A percentile compares a stretch with the other conserved stretches of the same genome.
Evolutionary conservation across 495 filamentous ascomycete genomes (phyloP).

Genomic region (Aspergillus sparsus): DNA sequence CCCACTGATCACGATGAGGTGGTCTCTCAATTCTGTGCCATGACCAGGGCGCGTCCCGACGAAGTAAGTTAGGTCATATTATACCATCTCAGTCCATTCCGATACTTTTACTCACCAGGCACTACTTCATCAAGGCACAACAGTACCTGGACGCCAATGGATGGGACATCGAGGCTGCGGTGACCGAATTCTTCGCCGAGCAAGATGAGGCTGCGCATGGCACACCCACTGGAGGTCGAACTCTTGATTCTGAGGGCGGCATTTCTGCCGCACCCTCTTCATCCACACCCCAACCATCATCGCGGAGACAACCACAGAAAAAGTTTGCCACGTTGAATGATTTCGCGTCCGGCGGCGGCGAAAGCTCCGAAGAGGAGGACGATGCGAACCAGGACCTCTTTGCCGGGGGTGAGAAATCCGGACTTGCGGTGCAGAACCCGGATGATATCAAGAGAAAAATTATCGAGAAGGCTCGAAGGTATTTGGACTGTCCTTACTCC

Average conservation of each 20-base stretch:
- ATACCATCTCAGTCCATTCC: no score
- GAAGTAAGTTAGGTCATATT: slow-evolving; percentile 52
- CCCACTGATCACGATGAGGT: slow-evolving; percentile 64
- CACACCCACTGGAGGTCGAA: slow-evolving; percentile 31
- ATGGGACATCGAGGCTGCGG: slow-evolving; percentile 71
- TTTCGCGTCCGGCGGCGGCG: slow-evolving; percentile 51
- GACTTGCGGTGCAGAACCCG: slow-evolving; percentile 91
- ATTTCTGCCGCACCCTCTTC: slow-evolving; percentile 35
- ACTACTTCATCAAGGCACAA: slow-evolving; percentile 50
- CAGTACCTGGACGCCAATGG: slow-evolving; percentile 65
- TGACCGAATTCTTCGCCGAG: slow-evolving; percentile 68
- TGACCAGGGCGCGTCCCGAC: slow-evolving; percentile 65
- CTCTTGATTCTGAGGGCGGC: slow-evolving; percentile 37
- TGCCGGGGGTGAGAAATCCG: slow-evolving; percentile 95
- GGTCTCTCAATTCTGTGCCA: slow-evolving; percentile 69
- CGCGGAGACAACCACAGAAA: slow-evolving; percentile 37
- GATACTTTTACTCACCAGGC: no score
- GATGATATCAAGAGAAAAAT: slow-evolving; percentile 73
- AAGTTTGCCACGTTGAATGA: slow-evolving; percentile 61
- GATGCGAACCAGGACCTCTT: slow-evolving; percentile 78
- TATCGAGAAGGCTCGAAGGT: slow-evolving; percentile 80
- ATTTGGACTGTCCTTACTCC: slow-evolving; percentile 26
- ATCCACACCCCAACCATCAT: slow-evolving; percentile 29
- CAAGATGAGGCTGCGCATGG: slow-evolving; percentile 59
- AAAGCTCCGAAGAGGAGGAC: slow-evolving; percentile 63